Base-by-base conservation (phyloP, 108 stramenopile species). In the Skeletonema costatum region DNA sequence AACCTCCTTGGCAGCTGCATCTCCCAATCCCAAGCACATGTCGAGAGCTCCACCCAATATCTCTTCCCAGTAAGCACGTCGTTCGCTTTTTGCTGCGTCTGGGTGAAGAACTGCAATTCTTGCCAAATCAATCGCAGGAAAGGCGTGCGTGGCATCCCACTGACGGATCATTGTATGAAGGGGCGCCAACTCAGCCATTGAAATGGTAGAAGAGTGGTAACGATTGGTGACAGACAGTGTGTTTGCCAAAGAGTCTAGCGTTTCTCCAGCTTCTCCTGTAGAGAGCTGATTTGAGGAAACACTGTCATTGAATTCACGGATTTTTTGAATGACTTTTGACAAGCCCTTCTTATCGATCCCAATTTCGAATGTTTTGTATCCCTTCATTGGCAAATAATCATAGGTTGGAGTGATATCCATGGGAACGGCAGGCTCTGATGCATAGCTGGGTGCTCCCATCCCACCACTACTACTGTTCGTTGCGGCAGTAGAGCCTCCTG, bases 121-220 rank as follows among this genome's bases (percentile, higher is more conserved):
- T 41, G 92, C 95, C 80, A 96, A 63, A 77, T 96, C 95, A 70
- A 96, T 68, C 29, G 88, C 89, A 8, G 92, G 91, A 81, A 93
- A 96, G 29, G 71, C 86, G 68, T 87, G 75, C 1, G 68, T 56
- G 13, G 75, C 82, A 30, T 82, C 78, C 81, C 90, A 87, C 17
- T 31, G 30, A 16, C 74, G 39, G 33, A 93, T 51, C 87, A 92
- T 91, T 12, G 86, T 84, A 30, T 39, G 44, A n/a, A 96, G 61
- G 2, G 84, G 33, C 21, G 68, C 32, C 48, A 93, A 66, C 64
- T 92, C 91, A 4, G 48, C 63, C n/a, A 67, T 32, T 0, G 83
- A 65, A 25, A 96, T 77, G 21, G 81, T 83, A 33, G 86, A 84
- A 10, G 91, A 84, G 77, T 96, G 95, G 73, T 96, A 96, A 6